Evolutionary conservation across 2,329 filamentous ascomycete species (phyloP).

Genomic region (Fusarium temperatum): DNA sequence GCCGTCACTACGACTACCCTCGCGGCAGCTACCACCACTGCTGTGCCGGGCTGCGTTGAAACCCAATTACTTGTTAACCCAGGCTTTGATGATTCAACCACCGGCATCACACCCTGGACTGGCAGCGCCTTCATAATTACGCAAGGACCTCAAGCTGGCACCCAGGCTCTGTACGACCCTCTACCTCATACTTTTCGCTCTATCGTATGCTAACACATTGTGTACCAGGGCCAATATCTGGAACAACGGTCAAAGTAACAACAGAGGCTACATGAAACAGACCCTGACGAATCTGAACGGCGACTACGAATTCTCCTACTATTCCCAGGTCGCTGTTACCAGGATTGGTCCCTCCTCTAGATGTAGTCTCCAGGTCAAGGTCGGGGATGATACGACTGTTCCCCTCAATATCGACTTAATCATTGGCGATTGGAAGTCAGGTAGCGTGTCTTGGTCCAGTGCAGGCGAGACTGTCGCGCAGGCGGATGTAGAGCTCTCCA

Average conservation of each 20-base stretch:
- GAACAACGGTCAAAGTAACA: neutral
- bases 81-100: neutral
- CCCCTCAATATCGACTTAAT: accelerated
- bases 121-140: accelerated
- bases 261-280: neutral
- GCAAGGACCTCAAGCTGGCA: neutral
- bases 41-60: neutral
- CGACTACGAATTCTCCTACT: neutral
- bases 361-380: neutral
- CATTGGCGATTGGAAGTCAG: neutral
- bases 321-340: neutral
- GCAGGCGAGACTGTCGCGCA: neutral
- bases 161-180: neutral
- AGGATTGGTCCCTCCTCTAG: accelerated
- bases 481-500: neutral
- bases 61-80: neutral
- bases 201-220: neutral
- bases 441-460: neutral
- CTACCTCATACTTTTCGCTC: accelerated
- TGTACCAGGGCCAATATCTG: neutral
- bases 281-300: neutral
- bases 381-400: neutral
- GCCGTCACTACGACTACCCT: neutral
- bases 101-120: neutral
- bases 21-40: neutral